Evolutionary conservation across 2,329 filamentous ascomycete species (phyloP), one percentile per base, ranked within the genome.

Genomic region (Diplodia corticola): DNA sequence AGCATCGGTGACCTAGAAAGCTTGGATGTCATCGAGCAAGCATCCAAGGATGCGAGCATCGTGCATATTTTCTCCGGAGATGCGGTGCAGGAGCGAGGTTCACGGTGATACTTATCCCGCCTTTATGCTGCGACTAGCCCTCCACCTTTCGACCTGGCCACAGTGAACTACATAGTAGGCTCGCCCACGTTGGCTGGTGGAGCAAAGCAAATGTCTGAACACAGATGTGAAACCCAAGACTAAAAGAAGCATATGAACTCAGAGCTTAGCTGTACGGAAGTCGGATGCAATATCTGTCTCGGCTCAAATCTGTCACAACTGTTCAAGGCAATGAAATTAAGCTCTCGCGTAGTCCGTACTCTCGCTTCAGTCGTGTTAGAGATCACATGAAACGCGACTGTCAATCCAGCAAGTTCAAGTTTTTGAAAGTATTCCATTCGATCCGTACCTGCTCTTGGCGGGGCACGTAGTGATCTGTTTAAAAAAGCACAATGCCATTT

Each of bases 41-140:
- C 37, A 5, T 63, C 57, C 30, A 54, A 30, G 15, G 35, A 20
- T 22, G 64, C 57, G 4, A 48, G 48, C 22, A 59, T 65, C 1
- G 37, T 40, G 37, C n/a, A n/a, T n/a, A n/a, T n/a, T n/a, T n/a
- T n/a, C n/a, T n/a, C n/a, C 84, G 67, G 90, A 91, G 67, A 88
- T 86, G 1, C 80, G 84, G 55, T 83, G 83, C 1, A 79, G 77
- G 64, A 85, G 86, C 0, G 79, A 81, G 3, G 28, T 28, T 28
- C 28, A 6, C 28, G 28, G 3, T 28, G 28, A 28, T 28, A 3
- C 6, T 28, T 28, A 28, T 28, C 28, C n/a, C n/a, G n/a, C n/a
- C n/a, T n/a, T n/a, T n/a, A n/a, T n/a, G n/a, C n/a, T n/a, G n/a
- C n/a, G n/a, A n/a, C n/a, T n/a, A n/a, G n/a, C n/a, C n/a, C n/a